A percentile compares a stretch with the other conserved stretches of the same genome.
These are phyloP conservation scores for Daldinia caldariorum DNA, from an alignment of 495 filamentous ascomycete genomes.

Conservation along the genomic window DNA sequence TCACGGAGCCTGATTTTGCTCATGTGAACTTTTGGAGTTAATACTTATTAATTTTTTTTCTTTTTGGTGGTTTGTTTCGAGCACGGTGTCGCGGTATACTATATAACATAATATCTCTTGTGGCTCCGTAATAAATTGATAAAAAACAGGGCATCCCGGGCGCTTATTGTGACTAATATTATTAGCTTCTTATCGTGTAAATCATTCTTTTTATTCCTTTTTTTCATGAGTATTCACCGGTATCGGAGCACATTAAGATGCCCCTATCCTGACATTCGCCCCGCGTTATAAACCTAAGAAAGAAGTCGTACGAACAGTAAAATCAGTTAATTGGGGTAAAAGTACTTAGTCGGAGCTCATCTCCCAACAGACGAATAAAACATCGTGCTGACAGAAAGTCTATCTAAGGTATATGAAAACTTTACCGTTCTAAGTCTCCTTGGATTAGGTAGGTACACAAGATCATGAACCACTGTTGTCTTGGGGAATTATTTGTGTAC, in stretches of 20 bases:
- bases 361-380: too few relatives aligned
- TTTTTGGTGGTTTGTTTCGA: neutral
- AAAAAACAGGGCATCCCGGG: neutral
- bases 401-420: too few relatives aligned
- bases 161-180: neutral
- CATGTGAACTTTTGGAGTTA: neutral
- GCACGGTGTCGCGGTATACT: too few relatives aligned
- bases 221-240: neutral
- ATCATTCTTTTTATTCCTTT: neutral
- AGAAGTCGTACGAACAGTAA: too few relatives aligned
- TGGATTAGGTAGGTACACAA: too few relatives aligned
- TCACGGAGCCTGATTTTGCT: conserved; percentile 1
- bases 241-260: neutral
- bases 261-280: neutral
- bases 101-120: neutral
- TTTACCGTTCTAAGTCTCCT: too few relatives aligned
- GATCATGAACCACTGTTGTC: too few relatives aligned
- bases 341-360: too few relatives aligned
- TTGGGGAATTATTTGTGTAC: too few relatives aligned
- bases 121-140: neutral
- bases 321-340: too few relatives aligned
- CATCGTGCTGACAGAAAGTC: too few relatives aligned
- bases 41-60: neutral
- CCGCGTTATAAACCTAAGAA: neutral
- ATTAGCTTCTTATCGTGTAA: neutral